Conservation (phyloP, 73 alveolate genomes). For the Chromera velia region DNA sequence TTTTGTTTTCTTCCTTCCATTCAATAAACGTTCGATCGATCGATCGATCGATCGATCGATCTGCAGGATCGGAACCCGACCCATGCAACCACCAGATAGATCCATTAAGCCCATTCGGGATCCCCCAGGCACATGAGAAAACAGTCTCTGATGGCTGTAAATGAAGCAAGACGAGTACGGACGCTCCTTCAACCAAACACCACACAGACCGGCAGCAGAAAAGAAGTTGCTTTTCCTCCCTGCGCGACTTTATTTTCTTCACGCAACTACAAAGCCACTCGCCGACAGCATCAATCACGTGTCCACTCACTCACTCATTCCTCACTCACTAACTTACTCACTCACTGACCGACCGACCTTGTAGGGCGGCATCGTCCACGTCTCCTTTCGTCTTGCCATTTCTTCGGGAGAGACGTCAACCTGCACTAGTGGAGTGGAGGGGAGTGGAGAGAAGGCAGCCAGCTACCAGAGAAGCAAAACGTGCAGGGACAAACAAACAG, state of each 20-base stretch:
- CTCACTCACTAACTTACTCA: too few relatives aligned
- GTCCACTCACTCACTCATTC: too few relatives aligned
- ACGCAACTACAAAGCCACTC: too few relatives aligned
- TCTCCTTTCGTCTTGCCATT: constrained; percentile 3
- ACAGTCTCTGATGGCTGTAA: too few relatives aligned
- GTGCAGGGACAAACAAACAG: too few relatives aligned
- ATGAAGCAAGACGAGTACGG: too few relatives aligned
- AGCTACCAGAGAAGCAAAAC: too few relatives aligned
- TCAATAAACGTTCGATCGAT: background rate
- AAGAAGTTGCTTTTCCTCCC: background rate
- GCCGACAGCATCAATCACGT: too few relatives aligned
- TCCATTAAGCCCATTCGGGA: background rate
- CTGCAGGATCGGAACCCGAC: background rate
- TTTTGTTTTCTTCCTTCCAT: background rate
- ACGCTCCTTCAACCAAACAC: background rate
- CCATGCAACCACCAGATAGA: background rate
- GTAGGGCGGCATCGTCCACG: constrained; percentile 23
- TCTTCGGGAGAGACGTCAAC: constrained; percentile 30
- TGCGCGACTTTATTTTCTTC: background rate
- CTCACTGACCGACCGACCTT: background rate
- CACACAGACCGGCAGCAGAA: background rate
- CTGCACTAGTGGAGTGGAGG: too few relatives aligned
- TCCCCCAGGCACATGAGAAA: too few relatives aligned
- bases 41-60: background rate
- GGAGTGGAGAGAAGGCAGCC: too few relatives aligned